Conservation (phyloP, 805 yeast genomes). For the Sugiyamaella floridensis region DNA sequence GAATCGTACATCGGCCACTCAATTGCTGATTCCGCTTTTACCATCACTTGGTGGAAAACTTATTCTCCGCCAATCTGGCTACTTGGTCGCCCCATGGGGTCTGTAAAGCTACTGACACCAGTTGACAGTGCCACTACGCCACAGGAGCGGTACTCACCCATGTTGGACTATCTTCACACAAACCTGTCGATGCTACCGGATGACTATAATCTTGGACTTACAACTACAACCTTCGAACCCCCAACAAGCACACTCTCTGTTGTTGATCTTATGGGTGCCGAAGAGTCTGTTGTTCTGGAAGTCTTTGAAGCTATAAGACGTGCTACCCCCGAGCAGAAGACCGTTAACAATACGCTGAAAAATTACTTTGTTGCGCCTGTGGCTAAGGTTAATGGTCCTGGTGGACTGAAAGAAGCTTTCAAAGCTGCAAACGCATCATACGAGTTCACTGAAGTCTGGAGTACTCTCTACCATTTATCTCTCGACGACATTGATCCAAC, state of each 20-base stretch:
- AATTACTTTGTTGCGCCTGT: slow-evolving; percentile 36
- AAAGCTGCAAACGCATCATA: neutral
- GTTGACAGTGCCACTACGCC: slow-evolving; percentile 3
- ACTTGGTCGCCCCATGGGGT: slow-evolving; percentile 32
- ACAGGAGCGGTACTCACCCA: slow-evolving; percentile 10
- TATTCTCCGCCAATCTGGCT: slow-evolving; percentile 93
- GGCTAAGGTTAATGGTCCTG: slow-evolving; percentile 17
- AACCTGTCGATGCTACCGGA: neutral
- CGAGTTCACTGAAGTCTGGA: slow-evolving; percentile 21
- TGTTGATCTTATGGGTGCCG: slow-evolving; percentile 48
- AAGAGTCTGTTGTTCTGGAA: slow-evolving; percentile 23
- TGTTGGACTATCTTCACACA: slow-evolving; percentile 9
- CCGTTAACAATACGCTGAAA: slow-evolving; percentile 4
- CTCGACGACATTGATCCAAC: slow-evolving; percentile 64
- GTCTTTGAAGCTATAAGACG: slow-evolving; percentile 15
- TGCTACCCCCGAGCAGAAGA: slow-evolving; percentile 3
- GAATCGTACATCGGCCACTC: slow-evolving; percentile 30
- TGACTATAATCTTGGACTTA: neutral
- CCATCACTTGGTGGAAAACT: slow-evolving; percentile 84
- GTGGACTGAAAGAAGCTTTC: neutral
- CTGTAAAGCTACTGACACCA: slow-evolving; percentile 23
- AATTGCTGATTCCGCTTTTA: slow-evolving; percentile 21
- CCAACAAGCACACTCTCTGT: slow-evolving; percentile 11
- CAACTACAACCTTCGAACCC: neutral
- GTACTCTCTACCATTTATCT: slow-evolving; percentile 46